A percentile compares a stretch with the other conserved stretches of the same genome.
These are phyloP conservation scores for Rhododendron ovatum DNA, from an alignment of 148 eudicot genomes.

Conservation along the genomic window DNA sequence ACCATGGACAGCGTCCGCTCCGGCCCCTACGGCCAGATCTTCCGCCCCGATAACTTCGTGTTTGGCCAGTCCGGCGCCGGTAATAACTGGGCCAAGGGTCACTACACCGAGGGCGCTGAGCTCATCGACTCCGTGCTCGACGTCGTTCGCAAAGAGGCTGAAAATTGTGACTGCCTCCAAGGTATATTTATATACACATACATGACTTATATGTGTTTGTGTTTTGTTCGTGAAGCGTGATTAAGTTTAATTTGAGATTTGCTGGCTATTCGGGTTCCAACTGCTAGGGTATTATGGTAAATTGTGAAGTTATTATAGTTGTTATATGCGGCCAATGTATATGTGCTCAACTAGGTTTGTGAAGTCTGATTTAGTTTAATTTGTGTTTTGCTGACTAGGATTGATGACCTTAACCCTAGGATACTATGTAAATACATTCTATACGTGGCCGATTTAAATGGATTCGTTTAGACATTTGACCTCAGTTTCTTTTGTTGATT, in stretches of 20 bases:
- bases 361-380: not conserved
- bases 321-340: not conserved
- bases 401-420: not conserved
- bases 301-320: not conserved
- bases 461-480: not conserved
- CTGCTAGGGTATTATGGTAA: not conserved
- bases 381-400: not conserved
- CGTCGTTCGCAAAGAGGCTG: conserved; percentile 48
- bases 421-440: not conserved
- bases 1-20: conserved; percentile 52
- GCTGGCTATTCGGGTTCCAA: not conserved
- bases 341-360: not conserved
- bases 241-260: not conserved
- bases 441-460: not conserved
- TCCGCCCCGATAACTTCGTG: conserved; percentile 44
- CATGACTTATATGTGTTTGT: too few species aligned
- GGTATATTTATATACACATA: conserved; percentile 9
- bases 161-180: conserved; percentile 43
- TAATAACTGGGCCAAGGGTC: conserved; percentile 48
- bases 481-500: not conserved
- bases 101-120: conserved; percentile 49
- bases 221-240: not conserved
- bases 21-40: conserved; percentile 48
- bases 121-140: conserved; percentile 46
- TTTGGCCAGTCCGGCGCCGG: conserved; percentile 46